Base-by-base conservation (phyloP, 2,329 filamentous ascomycete genomes). In the Acephala macrosclerotiorum region DNA sequence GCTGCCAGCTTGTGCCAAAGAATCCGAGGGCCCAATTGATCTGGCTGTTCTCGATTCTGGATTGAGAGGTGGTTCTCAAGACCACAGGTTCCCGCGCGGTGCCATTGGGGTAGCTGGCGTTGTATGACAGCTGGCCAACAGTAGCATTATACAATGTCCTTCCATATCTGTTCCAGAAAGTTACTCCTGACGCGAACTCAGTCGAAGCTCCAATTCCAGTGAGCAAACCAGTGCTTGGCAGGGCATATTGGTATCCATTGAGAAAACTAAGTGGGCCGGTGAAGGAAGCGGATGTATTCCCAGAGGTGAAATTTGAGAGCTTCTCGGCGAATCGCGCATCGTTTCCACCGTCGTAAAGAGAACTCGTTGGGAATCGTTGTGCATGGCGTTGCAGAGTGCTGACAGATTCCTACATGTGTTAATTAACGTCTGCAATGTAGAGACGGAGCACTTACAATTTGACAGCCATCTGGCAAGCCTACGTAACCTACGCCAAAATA, bases 121-220 rank as follows among this genome's bases (percentile, higher is more conserved):
- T 80, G 77, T 86, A 88, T 1, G 79, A 75, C 0, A 84, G 69
- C 68, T 85, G 82, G 8, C 79, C 83, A 4, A 75, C 69, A 9
- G 78, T 77, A 1, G 85, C 82, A 63, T 84, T 82, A 73, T 82
- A 87, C 35, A 87, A 73, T 4, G 80, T 80, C 29, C 85, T 78
- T 4, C 85, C 85, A 66, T 87, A 87, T 45, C 79, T 78, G 70
- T 82, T 81, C 84, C 84, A 87, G 72, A 86, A 86, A 14, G 77
- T 74, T 6, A 83, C 81, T 11, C 85, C 85, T 11, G 80, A 74
- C 12, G 75, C 71, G 64, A 85, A 84, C 68, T 86, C 83, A 2
- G 84, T 84, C 1, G 75, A 71, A 12, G 84, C 84, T 33, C 85
- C 84, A 7, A 80, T 73, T 47, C 79, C 81, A n/a, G 83, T 83